phyloP scores from a whole-genome alignment of 2,329 filamentous ascomycete genomes.

The Colletotrichum brevisporum region DNA sequence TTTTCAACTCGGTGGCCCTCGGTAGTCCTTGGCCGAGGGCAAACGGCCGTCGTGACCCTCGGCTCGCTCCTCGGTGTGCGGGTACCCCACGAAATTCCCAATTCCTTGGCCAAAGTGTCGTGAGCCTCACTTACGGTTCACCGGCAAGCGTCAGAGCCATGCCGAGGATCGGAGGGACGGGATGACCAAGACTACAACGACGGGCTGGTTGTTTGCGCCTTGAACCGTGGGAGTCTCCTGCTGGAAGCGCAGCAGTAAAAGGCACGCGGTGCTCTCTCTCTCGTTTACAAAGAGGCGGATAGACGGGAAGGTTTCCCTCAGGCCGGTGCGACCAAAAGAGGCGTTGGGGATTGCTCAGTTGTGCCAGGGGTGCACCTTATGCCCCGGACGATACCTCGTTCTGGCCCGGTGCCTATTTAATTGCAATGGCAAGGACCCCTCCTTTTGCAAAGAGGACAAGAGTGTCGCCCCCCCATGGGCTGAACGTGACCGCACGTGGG shows the following conservation, averaged over 20 bases:
- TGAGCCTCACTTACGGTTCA: not conserved
- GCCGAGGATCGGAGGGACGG: not conserved
- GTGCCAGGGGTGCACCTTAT: conserved; percentile 5
- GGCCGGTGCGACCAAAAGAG: conserved; percentile 4
- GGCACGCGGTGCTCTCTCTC: too few relatives aligned
- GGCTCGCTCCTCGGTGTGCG: conserved; percentile 33
- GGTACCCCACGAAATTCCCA: conserved; percentile 3
- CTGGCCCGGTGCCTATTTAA: conserved; percentile 9
- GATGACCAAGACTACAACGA: too few relatives aligned
- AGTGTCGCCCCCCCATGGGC: conserved; percentile 10
- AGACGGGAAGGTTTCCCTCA: conserved; percentile 35
- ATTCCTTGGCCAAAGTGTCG: not conserved
- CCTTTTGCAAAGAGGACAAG: conserved; percentile 3
- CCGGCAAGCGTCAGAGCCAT: not conserved
- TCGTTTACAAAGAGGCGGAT: too few relatives aligned
- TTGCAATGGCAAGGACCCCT: conserved; percentile 20
- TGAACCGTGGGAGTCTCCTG: too few relatives aligned
- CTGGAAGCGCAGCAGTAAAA: too few relatives aligned
- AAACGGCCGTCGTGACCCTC: conserved; percentile 22
- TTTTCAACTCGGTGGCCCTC: conserved; percentile 29
- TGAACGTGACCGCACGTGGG: conserved; percentile 32
- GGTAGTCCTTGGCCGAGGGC: conserved; percentile 35
- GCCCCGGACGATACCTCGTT: conserved; percentile 12
- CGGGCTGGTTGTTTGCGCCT: too few relatives aligned
- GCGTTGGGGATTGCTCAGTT: too few relatives aligned